Evolutionary conservation across 176 grass and related monocot species (phyloP).

Genomic region (Cenchrus purpureus): DNA sequence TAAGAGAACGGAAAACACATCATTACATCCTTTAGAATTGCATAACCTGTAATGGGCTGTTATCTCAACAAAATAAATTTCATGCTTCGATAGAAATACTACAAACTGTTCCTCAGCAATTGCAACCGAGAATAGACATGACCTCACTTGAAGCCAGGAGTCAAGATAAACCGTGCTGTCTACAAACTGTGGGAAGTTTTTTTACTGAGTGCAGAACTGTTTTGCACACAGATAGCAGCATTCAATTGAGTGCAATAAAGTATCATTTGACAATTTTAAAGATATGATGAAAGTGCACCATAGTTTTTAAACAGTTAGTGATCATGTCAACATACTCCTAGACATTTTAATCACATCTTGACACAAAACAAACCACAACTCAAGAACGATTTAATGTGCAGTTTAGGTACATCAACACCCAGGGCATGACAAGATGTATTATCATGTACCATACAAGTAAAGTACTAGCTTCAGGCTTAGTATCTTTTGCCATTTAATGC

Average conservation of each 20-base stretch:
- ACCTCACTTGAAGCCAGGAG: too few relatives aligned
- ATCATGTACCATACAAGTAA: not conserved
- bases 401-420: too few relatives aligned
- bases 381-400: not conserved
- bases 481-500: not conserved
- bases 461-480: not conserved
- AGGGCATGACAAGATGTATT: not conserved
- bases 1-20: not conserved
- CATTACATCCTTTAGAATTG: not conserved
- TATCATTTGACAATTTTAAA: not conserved
- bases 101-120: not conserved
- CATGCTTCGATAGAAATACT: not conserved
- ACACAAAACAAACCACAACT: not conserved
- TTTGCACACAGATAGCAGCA: not conserved
- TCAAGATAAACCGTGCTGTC: not conserved
- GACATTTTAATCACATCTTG: too few relatives aligned
- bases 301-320: not conserved
- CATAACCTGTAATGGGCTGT: not conserved
- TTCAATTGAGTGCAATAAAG: not conserved
- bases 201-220: not conserved
- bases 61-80: not conserved
- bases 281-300: not conserved
- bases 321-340: not conserved
- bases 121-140: not conserved
- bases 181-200: not conserved